A percentile compares a stretch with the other conserved stretches of the same genome.
Conservation (phyloP, 371 early-diverging fungal species). For the Sporodiniella umbellata region DNA sequence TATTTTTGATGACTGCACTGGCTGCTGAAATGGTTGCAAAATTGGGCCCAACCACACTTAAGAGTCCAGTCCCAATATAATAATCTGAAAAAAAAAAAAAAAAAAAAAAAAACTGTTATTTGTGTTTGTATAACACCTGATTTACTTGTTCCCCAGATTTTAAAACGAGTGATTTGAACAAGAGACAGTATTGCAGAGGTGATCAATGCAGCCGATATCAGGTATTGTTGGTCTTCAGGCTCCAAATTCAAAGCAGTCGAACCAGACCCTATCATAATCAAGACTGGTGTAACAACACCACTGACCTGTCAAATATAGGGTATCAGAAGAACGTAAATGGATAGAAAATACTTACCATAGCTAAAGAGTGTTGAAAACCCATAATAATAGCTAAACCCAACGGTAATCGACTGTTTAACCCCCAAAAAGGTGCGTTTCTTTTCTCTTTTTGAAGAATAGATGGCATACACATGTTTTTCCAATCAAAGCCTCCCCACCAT, state of each 20-base stretch:
- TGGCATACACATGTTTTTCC: slow-evolving; percentile 53
- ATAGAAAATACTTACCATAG: slow-evolving; percentile 22
- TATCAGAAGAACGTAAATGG: not conserved
- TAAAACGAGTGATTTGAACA: slow-evolving; percentile 60
- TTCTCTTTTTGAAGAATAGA: slow-evolving; percentile 32
- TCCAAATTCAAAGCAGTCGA: slow-evolving; percentile 45
- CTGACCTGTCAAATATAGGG: slow-evolving; percentile 51
- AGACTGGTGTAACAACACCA: slow-evolving; percentile 58
- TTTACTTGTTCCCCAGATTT: slow-evolving; percentile 36
- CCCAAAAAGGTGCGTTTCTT: slow-evolving; percentile 54
- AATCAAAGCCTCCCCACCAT: slow-evolving; percentile 61
- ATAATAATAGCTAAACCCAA: slow-evolving; percentile 51
- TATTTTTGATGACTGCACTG: slow-evolving; percentile 33
- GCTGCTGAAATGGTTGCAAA: slow-evolving; percentile 53
- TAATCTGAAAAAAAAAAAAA: slow-evolving; percentile 21
- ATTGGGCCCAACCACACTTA: slow-evolving; percentile 56
- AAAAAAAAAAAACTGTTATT: not conserved
- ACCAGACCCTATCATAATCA: slow-evolving; percentile 55
- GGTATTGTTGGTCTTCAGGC: slow-evolving; percentile 44
- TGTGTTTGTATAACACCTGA: not conserved
- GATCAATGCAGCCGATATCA: slow-evolving; percentile 60
- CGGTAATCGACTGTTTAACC: slow-evolving; percentile 55
- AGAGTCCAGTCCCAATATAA: slow-evolving; percentile 54
- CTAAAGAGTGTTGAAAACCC: slow-evolving; percentile 61
- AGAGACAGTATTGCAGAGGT: slow-evolving; percentile 51